phyloP scores from a whole-genome alignment of 768 basidiomycete species.

The Boletus sp. region DNA sequence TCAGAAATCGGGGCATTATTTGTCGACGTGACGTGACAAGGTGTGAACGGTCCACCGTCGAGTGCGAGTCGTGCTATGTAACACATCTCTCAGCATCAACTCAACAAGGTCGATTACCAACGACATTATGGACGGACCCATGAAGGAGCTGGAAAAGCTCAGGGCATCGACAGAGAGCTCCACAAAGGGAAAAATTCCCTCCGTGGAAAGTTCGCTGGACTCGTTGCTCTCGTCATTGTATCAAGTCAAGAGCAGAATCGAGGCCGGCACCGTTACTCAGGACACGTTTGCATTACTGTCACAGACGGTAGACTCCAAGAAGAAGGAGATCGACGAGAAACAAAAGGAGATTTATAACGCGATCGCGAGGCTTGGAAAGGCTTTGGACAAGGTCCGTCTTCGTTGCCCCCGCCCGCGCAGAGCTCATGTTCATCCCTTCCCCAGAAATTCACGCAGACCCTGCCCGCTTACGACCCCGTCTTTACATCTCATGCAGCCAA shows the following conservation, averaged over 20 bases:
- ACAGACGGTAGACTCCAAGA: slow-evolving; percentile 62
- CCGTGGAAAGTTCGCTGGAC: slow-evolving; percentile 61
- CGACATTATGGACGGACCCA: slow-evolving; percentile 61
- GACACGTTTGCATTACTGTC: slow-evolving; percentile 50
- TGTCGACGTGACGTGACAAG: slow-evolving; percentile 25
- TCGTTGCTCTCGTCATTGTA: slow-evolving; percentile 58
- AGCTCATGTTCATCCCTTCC: slow-evolving; percentile 6
- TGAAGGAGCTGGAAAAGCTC: slow-evolving; percentile 79
- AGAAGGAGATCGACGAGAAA: slow-evolving; percentile 83
- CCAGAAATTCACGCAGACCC: slow-evolving; percentile 58
- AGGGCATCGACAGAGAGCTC: slow-evolving; percentile 55
- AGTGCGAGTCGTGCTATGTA: too few species aligned
- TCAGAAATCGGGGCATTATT: slow-evolving; percentile 63
- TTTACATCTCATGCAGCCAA: slow-evolving; percentile 63
- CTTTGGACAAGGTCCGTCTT: slow-evolving; percentile 79
- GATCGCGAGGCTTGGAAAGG: slow-evolving; percentile 77
- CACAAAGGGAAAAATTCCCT: slow-evolving; percentile 51
- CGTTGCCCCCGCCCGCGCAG: background rate
- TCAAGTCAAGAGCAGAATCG: slow-evolving; percentile 52
- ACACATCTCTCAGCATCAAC: background rate
- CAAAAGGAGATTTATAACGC: slow-evolving; percentile 87
- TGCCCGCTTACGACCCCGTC: slow-evolving; percentile 66
- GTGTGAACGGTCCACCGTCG: background rate
- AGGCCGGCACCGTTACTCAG: slow-evolving; percentile 47
- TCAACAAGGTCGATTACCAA: background rate